These are phyloP conservation scores for Zopfia rhizophila DNA, from an alignment of 2,329 filamentous ascomycete species.

Conservation along the genomic window DNA sequence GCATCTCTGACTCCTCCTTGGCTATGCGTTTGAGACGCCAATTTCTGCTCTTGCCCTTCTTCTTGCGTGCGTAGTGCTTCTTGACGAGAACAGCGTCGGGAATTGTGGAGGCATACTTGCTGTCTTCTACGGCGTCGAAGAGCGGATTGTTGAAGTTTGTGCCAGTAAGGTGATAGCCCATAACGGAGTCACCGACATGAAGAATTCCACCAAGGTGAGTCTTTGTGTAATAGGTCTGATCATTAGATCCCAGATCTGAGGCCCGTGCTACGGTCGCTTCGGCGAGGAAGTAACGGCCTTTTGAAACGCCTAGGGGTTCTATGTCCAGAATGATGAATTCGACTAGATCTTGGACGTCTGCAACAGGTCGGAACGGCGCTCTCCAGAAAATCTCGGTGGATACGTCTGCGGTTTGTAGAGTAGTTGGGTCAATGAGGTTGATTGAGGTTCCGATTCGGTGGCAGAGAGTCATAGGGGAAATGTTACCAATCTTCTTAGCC, in stretches of 20 bases:
- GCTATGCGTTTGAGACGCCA: slow-evolving; percentile 97
- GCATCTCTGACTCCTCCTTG: slow-evolving; percentile 86
- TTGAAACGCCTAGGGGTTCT: slow-evolving; percentile 77
- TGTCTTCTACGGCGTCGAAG: slow-evolving; percentile 85
- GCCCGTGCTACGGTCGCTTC: slow-evolving; percentile 90
- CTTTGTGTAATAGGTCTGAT: slow-evolving; percentile 86
- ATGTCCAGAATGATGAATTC: slow-evolving; percentile 98
- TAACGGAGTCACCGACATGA: slow-evolving; percentile 87
- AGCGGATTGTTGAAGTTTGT: slow-evolving; percentile 93
- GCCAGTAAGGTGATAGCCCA: slow-evolving; percentile 92
- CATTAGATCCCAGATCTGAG: slow-evolving; percentile 85
- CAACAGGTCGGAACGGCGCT: slow-evolving; percentile 82
- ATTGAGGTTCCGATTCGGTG: slow-evolving; percentile 88
- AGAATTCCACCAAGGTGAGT: slow-evolving; percentile 90
- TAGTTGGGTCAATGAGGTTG: slow-evolving; percentile 89
- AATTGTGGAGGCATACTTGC: slow-evolving; percentile 79
- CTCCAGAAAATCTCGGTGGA: slow-evolving; percentile 89
- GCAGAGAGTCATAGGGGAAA: slow-evolving; percentile 86
- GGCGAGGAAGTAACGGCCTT: slow-evolving; percentile 84
- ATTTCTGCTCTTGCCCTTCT: slow-evolving; percentile 75
- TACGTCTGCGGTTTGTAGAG: slow-evolving; percentile 89
- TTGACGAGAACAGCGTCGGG: slow-evolving; percentile 96
- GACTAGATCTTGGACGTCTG: slow-evolving; percentile 84
- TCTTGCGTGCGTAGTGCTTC: slow-evolving; percentile 92
- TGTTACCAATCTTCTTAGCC: slow-evolving; percentile 88